phyloP scores from a whole-genome alignment of 768 basidiomycete genomes.

The Brasilioporus rufonigricans region DNA sequence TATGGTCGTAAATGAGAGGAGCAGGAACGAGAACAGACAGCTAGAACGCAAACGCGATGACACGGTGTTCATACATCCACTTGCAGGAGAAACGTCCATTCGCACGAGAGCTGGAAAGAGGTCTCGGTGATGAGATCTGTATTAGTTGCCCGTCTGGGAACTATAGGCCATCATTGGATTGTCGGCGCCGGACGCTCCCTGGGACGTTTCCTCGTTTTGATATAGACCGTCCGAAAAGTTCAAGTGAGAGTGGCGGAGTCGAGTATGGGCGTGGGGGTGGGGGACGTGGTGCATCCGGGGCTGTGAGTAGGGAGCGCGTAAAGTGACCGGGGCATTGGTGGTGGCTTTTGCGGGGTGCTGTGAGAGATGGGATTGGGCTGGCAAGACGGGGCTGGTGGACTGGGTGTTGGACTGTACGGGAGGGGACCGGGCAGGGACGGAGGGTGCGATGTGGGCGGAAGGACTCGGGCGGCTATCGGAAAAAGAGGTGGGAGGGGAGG shows the following conservation, averaged over 20 bases:
- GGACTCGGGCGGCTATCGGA: slow-evolving; percentile 14
- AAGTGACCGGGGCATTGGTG: slow-evolving; percentile 41
- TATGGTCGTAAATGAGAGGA: slow-evolving; percentile 18
- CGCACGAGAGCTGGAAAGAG: not conserved
- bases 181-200: slow-evolving; percentile 29
- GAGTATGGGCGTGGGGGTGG: slow-evolving; percentile 74
- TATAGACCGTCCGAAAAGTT: slow-evolving; percentile 43
- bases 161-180: slow-evolving; percentile 51
- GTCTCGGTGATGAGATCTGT: not conserved
- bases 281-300: slow-evolving; percentile 78
- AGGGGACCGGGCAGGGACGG: slow-evolving; percentile 19
- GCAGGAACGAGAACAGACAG: slow-evolving; percentile 21
- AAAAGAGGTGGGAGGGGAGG: slow-evolving; percentile 23
- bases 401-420: slow-evolving; percentile 24
- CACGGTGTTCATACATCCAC: slow-evolving; percentile 7
- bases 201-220: slow-evolving; percentile 27
- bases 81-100: slow-evolving; percentile 5
- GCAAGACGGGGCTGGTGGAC: slow-evolving; percentile 12
- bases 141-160: slow-evolving; percentile 32
- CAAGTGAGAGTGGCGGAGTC: slow-evolving; percentile 62
- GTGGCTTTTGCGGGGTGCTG: slow-evolving; percentile 31
- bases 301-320: slow-evolving; percentile 58
- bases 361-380: slow-evolving; percentile 17
- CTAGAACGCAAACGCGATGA: slow-evolving; percentile 18
- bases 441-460: slow-evolving; percentile 18